Conservation (phyloP, 2,329 filamentous ascomycete genomes). For the Phialemoniopsis sp. region DNA sequence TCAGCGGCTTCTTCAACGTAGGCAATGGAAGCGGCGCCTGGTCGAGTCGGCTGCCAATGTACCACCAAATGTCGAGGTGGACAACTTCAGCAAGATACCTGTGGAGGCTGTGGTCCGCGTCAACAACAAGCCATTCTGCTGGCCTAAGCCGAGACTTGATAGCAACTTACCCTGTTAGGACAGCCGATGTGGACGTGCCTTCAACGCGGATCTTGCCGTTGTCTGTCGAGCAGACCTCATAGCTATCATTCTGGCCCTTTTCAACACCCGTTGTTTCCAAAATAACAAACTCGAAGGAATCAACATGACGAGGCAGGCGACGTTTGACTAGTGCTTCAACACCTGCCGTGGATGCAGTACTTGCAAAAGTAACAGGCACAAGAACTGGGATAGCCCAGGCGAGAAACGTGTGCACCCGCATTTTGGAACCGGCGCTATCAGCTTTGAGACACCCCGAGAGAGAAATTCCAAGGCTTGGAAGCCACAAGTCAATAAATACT, state of each 20-base stretch:
- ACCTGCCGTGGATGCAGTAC: not conserved
- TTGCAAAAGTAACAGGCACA: too few species aligned
- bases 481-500: too few species aligned
- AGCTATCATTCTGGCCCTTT: slow-evolving; percentile 1
- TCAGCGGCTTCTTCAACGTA: slow-evolving; percentile 21
- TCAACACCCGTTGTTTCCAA: not conserved
- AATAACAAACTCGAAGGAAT: slow-evolving; percentile 3
- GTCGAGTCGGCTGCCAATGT: slow-evolving; percentile 34
- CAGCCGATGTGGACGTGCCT: slow-evolving; percentile 25
- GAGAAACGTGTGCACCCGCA: too few species aligned
- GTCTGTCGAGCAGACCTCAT: not conserved
- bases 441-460: too few species aligned
- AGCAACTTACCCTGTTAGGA: slow-evolving; percentile 22
- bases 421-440: too few species aligned
- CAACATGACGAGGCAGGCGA: slow-evolving; percentile 3
- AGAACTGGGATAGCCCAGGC: too few species aligned
- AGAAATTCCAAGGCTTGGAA: too few species aligned
- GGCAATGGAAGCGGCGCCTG: slow-evolving; percentile 22
- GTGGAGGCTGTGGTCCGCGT: slow-evolving; percentile 27
- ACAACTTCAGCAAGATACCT: slow-evolving; percentile 33
- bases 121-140: not conserved
- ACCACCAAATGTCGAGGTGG: slow-evolving; percentile 43
- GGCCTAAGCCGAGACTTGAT: not conserved
- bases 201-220: slow-evolving; percentile 22
- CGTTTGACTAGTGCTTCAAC: slow-evolving; percentile 5